Evolutionary conservation across 106 monocot genomes (phyloP), one percentile per base, ranked within the genome.

Genomic region (Chionographis japonica): DNA sequence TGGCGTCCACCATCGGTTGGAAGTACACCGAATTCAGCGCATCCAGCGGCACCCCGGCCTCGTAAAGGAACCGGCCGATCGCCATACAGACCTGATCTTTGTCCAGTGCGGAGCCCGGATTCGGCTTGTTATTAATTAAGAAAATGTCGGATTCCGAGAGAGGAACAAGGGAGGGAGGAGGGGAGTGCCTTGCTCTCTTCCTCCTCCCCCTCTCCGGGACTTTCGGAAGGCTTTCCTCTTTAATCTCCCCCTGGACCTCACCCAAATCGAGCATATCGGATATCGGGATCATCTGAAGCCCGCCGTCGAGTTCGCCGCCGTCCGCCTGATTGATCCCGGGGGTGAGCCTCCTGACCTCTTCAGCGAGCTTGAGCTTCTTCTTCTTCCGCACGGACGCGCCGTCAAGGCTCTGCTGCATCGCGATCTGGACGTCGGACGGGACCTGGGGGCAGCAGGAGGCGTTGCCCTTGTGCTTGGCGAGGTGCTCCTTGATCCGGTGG

Each of bases 401-500:
- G 2, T 89, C 97, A 0, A 97, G 79, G 70, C 97, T 97, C 14
- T 82, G 81, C 68, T 81, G 84, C 97, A 97, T 97, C 4, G 89
- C 75, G 13, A 65, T 62, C 62, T 86, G 89, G 14, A 97, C 97
- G 42, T 92, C 89, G 6, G 56, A 35, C 0, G 84, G 92, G 3
- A 92, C 97, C 63, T 90, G 86, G 53, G 97, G 71, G 78, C 97
- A 97, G 63, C 92, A 80, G 13, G 92, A 89, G 4, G 97, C 97
- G 27, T 97, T 97, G 39, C 97, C 97, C 53, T 92, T 92, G 61
- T 87, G 92, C 16, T 85, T 80, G 6, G 97, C 97, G 17, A 97
- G 92, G 69, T 97, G 97, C 71, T 97, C 97, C 68, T 97, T 97
- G 75, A 97, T 92, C 16, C 97, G 81, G 65, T 97, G 97, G 69